Evolutionary conservation across 2,329 filamentous ascomycete genomes (phyloP).

Genomic region (Zymoseptoria pseudotritici): DNA sequence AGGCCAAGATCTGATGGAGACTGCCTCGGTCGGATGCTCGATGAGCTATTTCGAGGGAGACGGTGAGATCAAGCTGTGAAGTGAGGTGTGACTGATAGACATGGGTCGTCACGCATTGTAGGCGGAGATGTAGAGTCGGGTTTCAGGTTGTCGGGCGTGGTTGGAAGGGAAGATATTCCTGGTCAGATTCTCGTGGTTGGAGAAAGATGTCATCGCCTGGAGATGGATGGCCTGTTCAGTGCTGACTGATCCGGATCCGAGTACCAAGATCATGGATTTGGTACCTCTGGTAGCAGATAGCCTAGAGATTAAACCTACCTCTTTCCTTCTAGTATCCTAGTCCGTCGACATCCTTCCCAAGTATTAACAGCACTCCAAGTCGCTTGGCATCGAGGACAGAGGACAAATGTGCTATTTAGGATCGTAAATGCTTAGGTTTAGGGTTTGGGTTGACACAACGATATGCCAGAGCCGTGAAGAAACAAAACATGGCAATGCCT

Average conservation of each 20-base stretch:
- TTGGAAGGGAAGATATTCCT: background rate
- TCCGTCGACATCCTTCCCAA: background rate
- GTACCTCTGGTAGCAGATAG: background rate
- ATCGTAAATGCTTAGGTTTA: background rate
- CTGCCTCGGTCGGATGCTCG: background rate
- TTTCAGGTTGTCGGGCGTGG: background rate
- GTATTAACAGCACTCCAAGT: background rate
- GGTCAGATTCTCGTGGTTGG: background rate
- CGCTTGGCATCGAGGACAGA: background rate
- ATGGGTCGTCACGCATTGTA: background rate
- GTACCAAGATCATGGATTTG: background rate
- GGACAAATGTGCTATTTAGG: background rate
- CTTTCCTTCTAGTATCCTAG: background rate
- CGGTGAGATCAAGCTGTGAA: background rate
- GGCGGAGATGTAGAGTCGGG: background rate
- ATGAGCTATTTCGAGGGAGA: background rate
- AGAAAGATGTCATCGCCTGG: background rate
- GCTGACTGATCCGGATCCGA: background rate
- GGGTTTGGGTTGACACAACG: background rate
- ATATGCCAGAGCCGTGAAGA: background rate
- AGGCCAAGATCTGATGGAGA: background rate
- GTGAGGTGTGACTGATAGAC: background rate
- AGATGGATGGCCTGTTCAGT: background rate
- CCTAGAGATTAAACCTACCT: background rate
- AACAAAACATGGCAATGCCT: background rate